Evolutionary conservation across 2,329 filamentous ascomycete genomes (phyloP).

Genomic region (Trichoderma sp.): DNA sequence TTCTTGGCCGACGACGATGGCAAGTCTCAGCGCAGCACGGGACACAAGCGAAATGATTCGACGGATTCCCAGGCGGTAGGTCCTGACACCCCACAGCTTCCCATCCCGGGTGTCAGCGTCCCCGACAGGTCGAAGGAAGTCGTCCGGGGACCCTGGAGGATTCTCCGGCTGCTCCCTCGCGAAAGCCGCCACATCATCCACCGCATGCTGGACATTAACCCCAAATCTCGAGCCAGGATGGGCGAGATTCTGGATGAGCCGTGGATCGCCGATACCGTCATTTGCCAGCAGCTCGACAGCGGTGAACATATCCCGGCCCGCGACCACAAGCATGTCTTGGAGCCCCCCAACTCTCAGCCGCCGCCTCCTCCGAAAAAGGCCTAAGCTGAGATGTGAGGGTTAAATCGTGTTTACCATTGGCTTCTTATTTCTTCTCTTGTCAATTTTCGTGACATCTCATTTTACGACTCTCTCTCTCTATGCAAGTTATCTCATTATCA

Average conservation of each 20-base stretch:
- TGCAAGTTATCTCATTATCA: not conserved
- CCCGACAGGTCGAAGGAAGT: slow-evolving; percentile 66
- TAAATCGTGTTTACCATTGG: not conserved
- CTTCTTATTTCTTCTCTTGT: not conserved
- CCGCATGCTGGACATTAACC: slow-evolving; percentile 89
- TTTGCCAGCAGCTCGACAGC: slow-evolving; percentile 76
- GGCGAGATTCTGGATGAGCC: slow-evolving; percentile 83
- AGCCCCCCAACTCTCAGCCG: slow-evolving; percentile 63
- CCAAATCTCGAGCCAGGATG: slow-evolving; percentile 80
- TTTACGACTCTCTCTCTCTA: not conserved
- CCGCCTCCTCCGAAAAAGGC: slow-evolving; percentile 32
- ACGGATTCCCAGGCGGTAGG: slow-evolving; percentile 25
- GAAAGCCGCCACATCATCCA: slow-evolving; percentile 90
- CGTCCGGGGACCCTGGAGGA: slow-evolving; percentile 89
- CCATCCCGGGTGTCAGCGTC: slow-evolving; percentile 30
- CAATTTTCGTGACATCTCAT: not conserved
- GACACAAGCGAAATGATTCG: slow-evolving; percentile 31
- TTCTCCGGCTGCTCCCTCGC: slow-evolving; percentile 82
- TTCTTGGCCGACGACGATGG: slow-evolving; percentile 43
- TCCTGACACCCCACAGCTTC: slow-evolving; percentile 23
- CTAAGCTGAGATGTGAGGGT: not conserved
- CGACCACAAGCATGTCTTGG: slow-evolving; percentile 83
- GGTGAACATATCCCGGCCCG: slow-evolving; percentile 73
- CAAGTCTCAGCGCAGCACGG: slow-evolving; percentile 34
- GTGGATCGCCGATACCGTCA: slow-evolving; percentile 84